These are phyloP conservation scores for Pythium sp. DNA, from an alignment of 352 stramenopile species.

Conservation along the genomic window DNA sequence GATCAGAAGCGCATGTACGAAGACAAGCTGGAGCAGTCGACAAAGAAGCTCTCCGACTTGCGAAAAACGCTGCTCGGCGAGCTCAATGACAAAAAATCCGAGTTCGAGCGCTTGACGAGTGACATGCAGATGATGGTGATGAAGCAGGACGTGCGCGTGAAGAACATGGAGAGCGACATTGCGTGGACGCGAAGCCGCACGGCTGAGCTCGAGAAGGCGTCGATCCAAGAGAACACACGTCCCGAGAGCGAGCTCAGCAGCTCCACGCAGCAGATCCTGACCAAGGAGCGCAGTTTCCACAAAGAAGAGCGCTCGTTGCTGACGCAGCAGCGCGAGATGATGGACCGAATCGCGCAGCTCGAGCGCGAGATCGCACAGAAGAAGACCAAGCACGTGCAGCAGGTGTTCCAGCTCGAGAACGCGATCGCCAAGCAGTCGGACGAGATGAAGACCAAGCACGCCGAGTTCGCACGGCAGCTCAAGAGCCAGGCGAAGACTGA, in stretches of 20 bases:
- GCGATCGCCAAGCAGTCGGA: constrained; percentile 32
- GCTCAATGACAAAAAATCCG: constrained; percentile 42
- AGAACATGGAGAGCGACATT: constrained; percentile 50
- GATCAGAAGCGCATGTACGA: constrained; percentile 54
- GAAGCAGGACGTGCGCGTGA: constrained; percentile 56
- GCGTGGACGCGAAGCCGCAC: constrained; percentile 48
- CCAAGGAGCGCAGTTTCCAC: constrained; percentile 49
- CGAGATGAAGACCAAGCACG: constrained; percentile 37
- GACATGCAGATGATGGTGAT: constrained; percentile 55
- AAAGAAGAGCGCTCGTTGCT: constrained; percentile 54
- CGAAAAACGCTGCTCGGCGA: constrained; percentile 39
- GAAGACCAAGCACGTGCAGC: constrained; percentile 58
- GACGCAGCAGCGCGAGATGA: constrained; percentile 50
- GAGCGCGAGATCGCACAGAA: constrained; percentile 54
- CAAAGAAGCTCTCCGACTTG: constrained; percentile 52
- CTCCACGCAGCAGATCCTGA: constrained; percentile 33
- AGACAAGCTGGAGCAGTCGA: constrained; percentile 37
- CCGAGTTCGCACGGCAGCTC: constrained; percentile 47
- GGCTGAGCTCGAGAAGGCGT: constrained; percentile 41
- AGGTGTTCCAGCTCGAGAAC: constrained; percentile 49
- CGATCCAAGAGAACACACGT: constrained; percentile 25
- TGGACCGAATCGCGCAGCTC: constrained; percentile 54
- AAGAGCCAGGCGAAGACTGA: constrained; percentile 59
- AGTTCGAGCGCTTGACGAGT: constrained; percentile 38
- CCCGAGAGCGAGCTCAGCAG: constrained; percentile 35